phyloP scores from a whole-genome alignment of 2,329 filamentous ascomycete genomes.

The Diaporthe sp. region DNA sequence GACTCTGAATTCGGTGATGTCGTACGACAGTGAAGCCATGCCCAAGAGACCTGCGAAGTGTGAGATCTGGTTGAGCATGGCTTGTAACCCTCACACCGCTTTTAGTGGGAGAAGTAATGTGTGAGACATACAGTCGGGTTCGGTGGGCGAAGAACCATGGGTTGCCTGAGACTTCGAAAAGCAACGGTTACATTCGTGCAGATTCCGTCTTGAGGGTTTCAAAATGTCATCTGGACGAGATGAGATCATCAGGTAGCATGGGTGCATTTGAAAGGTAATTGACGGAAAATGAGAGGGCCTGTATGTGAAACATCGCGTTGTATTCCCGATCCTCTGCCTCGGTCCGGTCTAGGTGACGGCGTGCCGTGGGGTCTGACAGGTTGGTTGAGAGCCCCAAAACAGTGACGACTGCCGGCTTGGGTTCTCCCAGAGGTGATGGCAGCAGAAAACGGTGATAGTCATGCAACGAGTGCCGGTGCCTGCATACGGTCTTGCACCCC shows the following conservation, averaged over 20 bases:
- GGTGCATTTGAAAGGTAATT: constrained; percentile 22
- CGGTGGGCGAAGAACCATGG: background rate
- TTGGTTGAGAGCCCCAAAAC: background rate
- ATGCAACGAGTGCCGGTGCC: background rate
- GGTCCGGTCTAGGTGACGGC: constrained; percentile 4
- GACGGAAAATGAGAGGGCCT: constrained; percentile 33
- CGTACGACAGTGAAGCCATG: background rate
- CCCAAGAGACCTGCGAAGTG: background rate
- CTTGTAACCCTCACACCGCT: background rate
- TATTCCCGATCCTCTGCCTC: constrained; percentile 21
- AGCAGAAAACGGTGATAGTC: background rate
- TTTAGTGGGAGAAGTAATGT: constrained; percentile 3
- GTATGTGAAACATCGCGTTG: constrained; percentile 36
- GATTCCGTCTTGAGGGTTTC: constrained; percentile 17
- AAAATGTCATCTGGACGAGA: constrained; percentile 14
- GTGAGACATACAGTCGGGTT: constrained; percentile 24
- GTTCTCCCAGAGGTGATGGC: constrained; percentile 8
- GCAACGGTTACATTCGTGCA: constrained; percentile 13
- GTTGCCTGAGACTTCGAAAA: background rate
- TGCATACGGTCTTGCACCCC: background rate
- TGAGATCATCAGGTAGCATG: constrained; percentile 16
- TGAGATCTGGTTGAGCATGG: background rate
- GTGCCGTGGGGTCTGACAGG: background rate
- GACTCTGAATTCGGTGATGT: background rate
- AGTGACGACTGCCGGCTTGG: constrained; percentile 14